These are phyloP conservation scores for Dactylellina parvicollis DNA, from an alignment of 2,329 filamentous ascomycete genomes.

Conservation along the genomic window DNA sequence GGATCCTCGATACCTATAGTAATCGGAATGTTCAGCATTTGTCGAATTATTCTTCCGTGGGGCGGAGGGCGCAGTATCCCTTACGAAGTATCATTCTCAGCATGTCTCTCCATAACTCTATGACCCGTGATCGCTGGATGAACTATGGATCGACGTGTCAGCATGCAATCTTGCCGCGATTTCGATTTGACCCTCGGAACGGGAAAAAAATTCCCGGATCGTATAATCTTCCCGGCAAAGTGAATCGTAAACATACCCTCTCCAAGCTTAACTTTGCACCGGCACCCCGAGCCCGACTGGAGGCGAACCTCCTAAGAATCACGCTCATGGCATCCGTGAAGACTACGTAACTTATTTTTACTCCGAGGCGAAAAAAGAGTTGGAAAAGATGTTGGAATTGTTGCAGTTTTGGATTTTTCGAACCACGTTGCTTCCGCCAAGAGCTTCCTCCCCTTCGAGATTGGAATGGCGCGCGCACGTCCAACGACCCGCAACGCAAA, in stretches of 20 bases:
- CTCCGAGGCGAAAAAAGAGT: neutral
- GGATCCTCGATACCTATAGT: constrained; percentile 40
- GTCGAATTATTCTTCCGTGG: neutral
- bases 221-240: no score
- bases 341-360: neutral
- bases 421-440: constrained; percentile 31
- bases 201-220: no score
- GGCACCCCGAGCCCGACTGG: constrained; percentile 24
- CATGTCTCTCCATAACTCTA: constrained; percentile 47
- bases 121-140: constrained; percentile 45
- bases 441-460: constrained; percentile 8
- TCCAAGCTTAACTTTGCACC: constrained; percentile 39
- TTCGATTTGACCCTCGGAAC: neutral
- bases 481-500: constrained; percentile 21
- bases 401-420: constrained; percentile 36
- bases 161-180: neutral
- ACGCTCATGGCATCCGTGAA: constrained; percentile 45
- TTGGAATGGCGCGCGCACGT: neutral
- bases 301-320: constrained; percentile 39
- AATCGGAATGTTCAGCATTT: neutral
- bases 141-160: constrained; percentile 40
- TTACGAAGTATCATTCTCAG: constrained; percentile 36
- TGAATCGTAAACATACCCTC: constrained; percentile 35
- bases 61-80: neutral
- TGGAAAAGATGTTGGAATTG: constrained; percentile 31